Percentiles rank a stretch among this genome's conserved stretches.
phyloP scores from a whole-genome alignment of 129 eudicot species.

The Erigeron canadensis region DNA sequence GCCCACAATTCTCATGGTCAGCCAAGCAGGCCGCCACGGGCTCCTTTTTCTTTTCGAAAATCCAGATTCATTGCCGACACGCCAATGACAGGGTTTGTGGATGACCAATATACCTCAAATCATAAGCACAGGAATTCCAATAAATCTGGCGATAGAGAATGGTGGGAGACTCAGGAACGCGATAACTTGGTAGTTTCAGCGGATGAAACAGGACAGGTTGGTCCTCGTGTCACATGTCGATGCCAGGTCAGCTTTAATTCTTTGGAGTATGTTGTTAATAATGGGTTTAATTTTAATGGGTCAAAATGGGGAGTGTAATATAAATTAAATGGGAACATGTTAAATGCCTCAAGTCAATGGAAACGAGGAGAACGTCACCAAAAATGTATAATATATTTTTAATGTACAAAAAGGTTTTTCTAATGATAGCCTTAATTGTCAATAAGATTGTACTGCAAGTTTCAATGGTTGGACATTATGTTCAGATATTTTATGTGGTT shows the following conservation, averaged over 20 bases:
- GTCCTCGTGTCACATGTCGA: slow-evolving; percentile 88
- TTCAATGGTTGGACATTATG: background rate
- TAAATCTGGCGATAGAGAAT: slow-evolving; percentile 59
- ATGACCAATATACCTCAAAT: slow-evolving; percentile 44
- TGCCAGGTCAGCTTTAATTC: slow-evolving; percentile 68
- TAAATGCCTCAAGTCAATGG: background rate
- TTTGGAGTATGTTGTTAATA: slow-evolving; percentile 1
- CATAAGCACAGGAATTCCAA: slow-evolving; percentile 30
- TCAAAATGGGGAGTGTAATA: background rate
- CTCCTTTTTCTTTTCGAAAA: slow-evolving; percentile 66
- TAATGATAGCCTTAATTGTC: background rate
- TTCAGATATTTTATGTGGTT: too few species aligned
- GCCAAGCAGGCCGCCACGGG: slow-evolving; percentile 48
- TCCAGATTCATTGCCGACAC: slow-evolving; percentile 53
- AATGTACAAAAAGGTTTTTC: background rate
- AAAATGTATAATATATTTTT: background rate
- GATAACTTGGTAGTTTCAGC: slow-evolving; percentile 75
- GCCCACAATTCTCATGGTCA: slow-evolving; percentile 48
- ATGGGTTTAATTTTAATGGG: background rate
- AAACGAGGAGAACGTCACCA: background rate
- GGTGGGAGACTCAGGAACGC: slow-evolving; percentile 95
- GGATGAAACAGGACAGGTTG: slow-evolving; percentile 91
- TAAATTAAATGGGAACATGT: background rate
- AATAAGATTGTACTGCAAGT: background rate
- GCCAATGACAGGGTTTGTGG: slow-evolving; percentile 92